Conservation (phyloP, 371 early-diverging fungal genomes). For the Circinella umbellata region DNA sequence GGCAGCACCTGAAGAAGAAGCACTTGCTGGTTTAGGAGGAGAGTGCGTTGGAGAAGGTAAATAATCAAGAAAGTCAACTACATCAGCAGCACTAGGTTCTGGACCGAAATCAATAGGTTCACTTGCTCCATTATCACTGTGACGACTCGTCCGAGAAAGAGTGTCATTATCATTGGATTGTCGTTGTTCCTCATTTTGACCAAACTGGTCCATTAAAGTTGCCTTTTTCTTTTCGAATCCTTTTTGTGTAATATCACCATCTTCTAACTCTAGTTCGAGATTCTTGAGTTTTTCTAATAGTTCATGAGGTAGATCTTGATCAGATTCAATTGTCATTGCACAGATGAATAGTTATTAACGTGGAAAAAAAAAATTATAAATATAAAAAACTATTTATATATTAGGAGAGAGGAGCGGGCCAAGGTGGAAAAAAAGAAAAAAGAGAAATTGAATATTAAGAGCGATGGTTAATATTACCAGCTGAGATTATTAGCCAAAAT, state of each 20-base stretch:
- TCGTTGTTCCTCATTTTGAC: slow-evolving; percentile 9
- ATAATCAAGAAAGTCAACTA: slow-evolving; percentile 54
- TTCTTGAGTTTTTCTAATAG: slow-evolving; percentile 55
- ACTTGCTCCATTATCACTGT: too few species aligned
- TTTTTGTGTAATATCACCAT: slow-evolving; percentile 75
- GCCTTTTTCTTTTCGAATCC: slow-evolving; percentile 69
- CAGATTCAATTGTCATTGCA: slow-evolving; percentile 32
- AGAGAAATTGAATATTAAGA: too few species aligned
- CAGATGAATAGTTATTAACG: neutral
- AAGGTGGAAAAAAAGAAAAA: too few species aligned
- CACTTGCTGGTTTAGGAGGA: slow-evolving; percentile 27
- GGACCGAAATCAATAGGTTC: slow-evolving; percentile 34
- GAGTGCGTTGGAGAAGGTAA: slow-evolving; percentile 56
- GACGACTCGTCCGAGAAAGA: too few species aligned
- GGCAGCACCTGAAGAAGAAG: slow-evolving; percentile 17
- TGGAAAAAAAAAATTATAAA: neutral
- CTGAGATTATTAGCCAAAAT: too few species aligned
- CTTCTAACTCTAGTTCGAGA: slow-evolving; percentile 64
- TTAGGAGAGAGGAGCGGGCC: too few species aligned
- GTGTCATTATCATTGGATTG: neutral
- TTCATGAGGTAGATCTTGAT: slow-evolving; percentile 50
- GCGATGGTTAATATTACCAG: too few species aligned
- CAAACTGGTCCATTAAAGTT: slow-evolving; percentile 38
- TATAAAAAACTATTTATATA: too few species aligned
- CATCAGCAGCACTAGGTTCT: slow-evolving; percentile 59